Conservation (phyloP, 2,329 filamentous ascomycete species). For the Plenodomus tracheiphilus region DNA sequence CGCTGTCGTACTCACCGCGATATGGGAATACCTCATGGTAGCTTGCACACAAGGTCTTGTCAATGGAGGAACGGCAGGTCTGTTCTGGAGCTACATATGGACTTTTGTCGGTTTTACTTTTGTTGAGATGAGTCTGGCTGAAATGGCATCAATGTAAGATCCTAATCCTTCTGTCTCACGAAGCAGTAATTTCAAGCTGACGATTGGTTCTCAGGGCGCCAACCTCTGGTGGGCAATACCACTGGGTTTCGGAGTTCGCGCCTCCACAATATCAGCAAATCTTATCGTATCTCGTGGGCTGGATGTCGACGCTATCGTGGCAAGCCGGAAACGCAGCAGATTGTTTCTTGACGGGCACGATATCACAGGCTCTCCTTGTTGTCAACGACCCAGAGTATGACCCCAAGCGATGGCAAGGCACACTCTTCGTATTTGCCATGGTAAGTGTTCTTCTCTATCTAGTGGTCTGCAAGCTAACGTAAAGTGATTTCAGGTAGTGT, state of each 20-base stretch:
- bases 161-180: not conserved
- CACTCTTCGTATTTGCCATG: slow-evolving; percentile 50
- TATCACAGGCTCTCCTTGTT: slow-evolving; percentile 41
- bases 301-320: slow-evolving; percentile 46
- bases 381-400: slow-evolving; percentile 48
- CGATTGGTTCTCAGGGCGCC: slow-evolving; percentile 9
- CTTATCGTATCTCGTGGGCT: slow-evolving; percentile 35
- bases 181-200: not conserved
- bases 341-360: slow-evolving; percentile 21
- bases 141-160: slow-evolving; percentile 37
- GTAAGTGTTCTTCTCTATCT: not conserved
- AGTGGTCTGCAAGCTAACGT: too few species aligned
- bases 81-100: slow-evolving; percentile 41
- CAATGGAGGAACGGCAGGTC: slow-evolving; percentile 40
- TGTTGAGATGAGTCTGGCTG: slow-evolving; percentile 31
- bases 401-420: slow-evolving; percentile 51
- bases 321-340: slow-evolving; percentile 33
- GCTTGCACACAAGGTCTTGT: slow-evolving; percentile 19
- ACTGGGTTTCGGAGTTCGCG: too few species aligned
- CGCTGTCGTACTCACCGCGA: slow-evolving; percentile 15
- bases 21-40: slow-evolving; percentile 19
- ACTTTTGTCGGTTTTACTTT: slow-evolving; percentile 39
- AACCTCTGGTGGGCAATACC: slow-evolving; percentile 10
- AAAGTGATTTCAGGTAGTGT: not conserved
- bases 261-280: slow-evolving; percentile 26